Base-by-base conservation (phyloP, 2,329 filamentous ascomycete species). In the Verticillium longisporum region DNA sequence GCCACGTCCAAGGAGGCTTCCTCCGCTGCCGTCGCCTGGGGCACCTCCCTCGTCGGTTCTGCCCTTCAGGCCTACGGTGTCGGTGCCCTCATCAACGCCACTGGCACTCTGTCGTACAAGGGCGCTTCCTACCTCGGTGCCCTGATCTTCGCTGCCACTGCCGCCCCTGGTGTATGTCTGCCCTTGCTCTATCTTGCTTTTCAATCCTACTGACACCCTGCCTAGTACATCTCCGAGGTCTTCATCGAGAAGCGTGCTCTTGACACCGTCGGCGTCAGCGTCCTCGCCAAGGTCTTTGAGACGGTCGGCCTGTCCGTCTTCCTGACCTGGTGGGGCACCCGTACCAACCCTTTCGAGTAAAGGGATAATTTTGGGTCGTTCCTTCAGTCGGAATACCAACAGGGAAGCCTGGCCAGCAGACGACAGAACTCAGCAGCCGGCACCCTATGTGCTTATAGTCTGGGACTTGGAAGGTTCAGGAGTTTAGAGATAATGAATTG, bases 251-350 rank as follows among this genome's bases (percentile, higher is more conserved):
- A 94, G 85, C 89, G 93, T 63, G 91, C 94, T 59, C 78, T 95
- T 62, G 94, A 98, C 78, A 94, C 91, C 65, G 87, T 98, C 68
- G 92, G 91, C 68, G 89, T 97, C 67, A 90, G 90, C 73, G 86
- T 90, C 65, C 79, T 95, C 57, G 89, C 91, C 72, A 93, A 95
- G 78, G 80, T 95, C 69, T 85, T 97, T 69, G 95, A 98, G 86
- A 97, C 95, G 3, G 86, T 98, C 63, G 95, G 94, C 66, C 85
- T 98, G 62, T 92, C 90, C 65, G 75, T 97, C 71, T 92, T 98
- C 85, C 83, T 98, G 70, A 97, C 92, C 74, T 98, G 91, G 90
- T 98, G 94, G 94, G 94, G 94, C 72, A 97, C 94, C 72, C 89
- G 90, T 74, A 95, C 92, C 79, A 94, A 92, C 82, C 92, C 92